Conservation (phyloP, 1,284 basidiomycete genomes). For the Moesziomyces globuligerus region DNA sequence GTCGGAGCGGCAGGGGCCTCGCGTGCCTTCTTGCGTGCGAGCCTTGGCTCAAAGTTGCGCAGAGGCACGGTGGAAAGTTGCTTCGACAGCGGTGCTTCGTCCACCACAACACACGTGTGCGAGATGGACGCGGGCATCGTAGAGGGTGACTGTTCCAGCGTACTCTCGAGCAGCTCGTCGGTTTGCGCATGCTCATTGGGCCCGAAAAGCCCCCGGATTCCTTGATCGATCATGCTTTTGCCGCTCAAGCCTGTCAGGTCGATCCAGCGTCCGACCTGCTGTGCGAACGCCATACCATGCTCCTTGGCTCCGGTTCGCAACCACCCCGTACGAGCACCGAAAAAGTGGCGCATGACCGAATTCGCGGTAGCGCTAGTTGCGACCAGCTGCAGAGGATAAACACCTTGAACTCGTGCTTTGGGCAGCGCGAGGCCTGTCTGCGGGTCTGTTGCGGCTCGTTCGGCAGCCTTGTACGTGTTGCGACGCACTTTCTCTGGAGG, state of each 20-base stretch:
- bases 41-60: conserved; percentile 42
- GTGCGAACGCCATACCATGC: conserved; percentile 25
- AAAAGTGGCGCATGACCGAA: conserved; percentile 64
- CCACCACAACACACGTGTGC: conserved; percentile 62
- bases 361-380: conserved; percentile 63
- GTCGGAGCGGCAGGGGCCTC: not conserved
- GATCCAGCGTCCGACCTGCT: conserved; percentile 59
- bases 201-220: conserved; percentile 42
- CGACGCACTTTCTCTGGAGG: conserved; percentile 56
- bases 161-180: conserved; percentile 26
- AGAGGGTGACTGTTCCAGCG: conserved; percentile 20
- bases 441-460: conserved; percentile 14
- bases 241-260: conserved; percentile 62
- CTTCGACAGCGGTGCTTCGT: conserved; percentile 40
- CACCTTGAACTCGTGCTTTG: conserved; percentile 27
- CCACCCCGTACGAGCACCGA: conserved; percentile 65
- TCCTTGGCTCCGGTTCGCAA: conserved; percentile 58
- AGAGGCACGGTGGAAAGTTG: conserved; percentile 26
- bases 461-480: conserved; percentile 52
- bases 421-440: conserved; percentile 33
- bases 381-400: conserved; percentile 59
- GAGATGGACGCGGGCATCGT: conserved; percentile 53
- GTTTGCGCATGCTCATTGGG: conserved; percentile 24
- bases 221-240: conserved; percentile 41
- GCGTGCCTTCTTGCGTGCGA: conserved; percentile 19